Conservation (phyloP, 176 grass and related monocot genomes). For the Poa annua region DNA sequence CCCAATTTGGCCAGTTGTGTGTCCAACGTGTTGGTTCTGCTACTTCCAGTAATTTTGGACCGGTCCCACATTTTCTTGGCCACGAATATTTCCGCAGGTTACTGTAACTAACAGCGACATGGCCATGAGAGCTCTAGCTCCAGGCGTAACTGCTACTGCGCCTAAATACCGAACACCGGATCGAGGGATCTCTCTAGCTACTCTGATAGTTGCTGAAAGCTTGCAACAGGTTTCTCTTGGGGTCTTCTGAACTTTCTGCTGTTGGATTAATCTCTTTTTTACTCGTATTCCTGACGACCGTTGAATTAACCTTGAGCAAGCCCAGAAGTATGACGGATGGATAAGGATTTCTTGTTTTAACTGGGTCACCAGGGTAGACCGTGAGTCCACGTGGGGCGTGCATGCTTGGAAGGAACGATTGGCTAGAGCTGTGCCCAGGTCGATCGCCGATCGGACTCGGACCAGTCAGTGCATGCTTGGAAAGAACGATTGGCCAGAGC, state of each 20-base stretch:
- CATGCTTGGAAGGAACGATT: not conserved
- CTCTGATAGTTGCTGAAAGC: not conserved
- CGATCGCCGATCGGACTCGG: not conserved
- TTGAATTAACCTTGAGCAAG: not conserved
- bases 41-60: not conserved
- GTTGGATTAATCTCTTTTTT: not conserved
- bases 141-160: not conserved
- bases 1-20: not conserved
- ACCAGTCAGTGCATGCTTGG: not conserved
- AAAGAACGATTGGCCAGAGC: not conserved
- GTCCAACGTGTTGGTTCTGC: constrained; percentile 3
- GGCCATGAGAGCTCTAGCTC: not conserved
- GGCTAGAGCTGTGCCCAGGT: not conserved
- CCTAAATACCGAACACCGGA: not conserved
- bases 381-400: not conserved
- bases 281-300: not conserved
- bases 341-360: too few species aligned
- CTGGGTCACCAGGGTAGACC: not conserved
- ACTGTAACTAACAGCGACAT: constrained; percentile 1
- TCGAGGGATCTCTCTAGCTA: not conserved
- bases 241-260: not conserved
- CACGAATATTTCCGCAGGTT: constrained; percentile 5
- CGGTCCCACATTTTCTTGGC: not conserved
- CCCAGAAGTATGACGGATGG: not conserved
- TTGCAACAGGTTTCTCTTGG: constrained; percentile 1